Evolutionary conservation across 306 rosid genomes (phyloP), one percentile per base, ranked within the genome.

Genomic region (Betula pendula): DNA sequence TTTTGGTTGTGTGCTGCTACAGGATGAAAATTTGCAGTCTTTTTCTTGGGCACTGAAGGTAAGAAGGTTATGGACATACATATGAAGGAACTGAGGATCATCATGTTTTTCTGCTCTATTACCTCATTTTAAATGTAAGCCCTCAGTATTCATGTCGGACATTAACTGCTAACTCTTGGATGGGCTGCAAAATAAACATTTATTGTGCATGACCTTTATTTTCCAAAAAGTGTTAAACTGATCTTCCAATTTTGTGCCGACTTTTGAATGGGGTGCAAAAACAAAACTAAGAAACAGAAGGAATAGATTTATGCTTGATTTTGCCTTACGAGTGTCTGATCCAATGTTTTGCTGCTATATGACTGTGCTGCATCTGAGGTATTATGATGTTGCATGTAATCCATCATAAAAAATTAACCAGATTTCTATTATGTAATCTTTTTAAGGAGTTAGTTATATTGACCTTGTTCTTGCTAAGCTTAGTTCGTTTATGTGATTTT

Each of bases 31-130:
- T 81, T 62, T 84, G 78, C 85, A 74, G 66, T 86, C 96, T 51
- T 89, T 88, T 81, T 89, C 94, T 70, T 91, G 96, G 96, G 88
- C 96, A 25, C 31, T 91, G 78, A 93, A 88, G 93, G 98, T 89
- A 80, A 80, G 59, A 81, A 73, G 59, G 27, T 56, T 49, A 11
- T 51, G 67, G 56, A 22, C 71, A 38, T 70, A 43, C 69, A 25
- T 52, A 79, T 68, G 38, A 69, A 82, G 67, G 16, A 72, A 45
- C 3, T 45, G 75, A 76, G 59, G 27, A 22, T 8, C 75, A 48
- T 52, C 24, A 50, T 66, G 44, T 58, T 60, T 74, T 70, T 27
- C 31, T 82, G 80, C 65, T 68, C n/a, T 15, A 67, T 70, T 84
- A 48, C 53, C 62, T 79, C 31, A 74, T 62, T 40, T 69, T 31